Conservation (phyloP, 2,329 filamentous ascomycete species). For the Mollisiaceae sp. region DNA sequence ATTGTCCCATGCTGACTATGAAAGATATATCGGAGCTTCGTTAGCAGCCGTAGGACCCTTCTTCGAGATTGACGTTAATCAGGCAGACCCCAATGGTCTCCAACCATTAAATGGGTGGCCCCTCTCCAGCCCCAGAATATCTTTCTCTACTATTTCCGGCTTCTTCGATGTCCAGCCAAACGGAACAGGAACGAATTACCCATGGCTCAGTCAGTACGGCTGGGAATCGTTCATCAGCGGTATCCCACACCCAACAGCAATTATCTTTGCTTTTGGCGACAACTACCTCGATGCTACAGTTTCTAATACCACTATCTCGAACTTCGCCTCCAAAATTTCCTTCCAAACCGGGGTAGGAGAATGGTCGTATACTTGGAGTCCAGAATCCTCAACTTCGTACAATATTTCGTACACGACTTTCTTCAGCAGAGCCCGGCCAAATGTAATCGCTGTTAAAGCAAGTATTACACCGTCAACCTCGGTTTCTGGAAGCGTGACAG, state of each 20-base stretch:
- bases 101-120: conserved; percentile 67
- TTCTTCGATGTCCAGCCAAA: conserved; percentile 67
- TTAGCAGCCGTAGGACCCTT: conserved; percentile 41
- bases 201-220: conserved; percentile 72
- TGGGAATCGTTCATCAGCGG: conserved; percentile 74
- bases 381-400: conserved; percentile 54
- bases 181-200: conserved; percentile 66
- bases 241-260: conserved; percentile 70
- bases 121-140: conserved; percentile 64
- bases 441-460: conserved; percentile 55
- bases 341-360: conserved; percentile 65
- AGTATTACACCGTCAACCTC: conserved; percentile 60
- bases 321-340: conserved; percentile 66
- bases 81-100: conserved; percentile 38
- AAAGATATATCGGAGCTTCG: conserved; percentile 42
- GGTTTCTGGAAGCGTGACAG: conserved; percentile 63
- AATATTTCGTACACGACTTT: conserved; percentile 65
- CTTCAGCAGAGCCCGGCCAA: conserved; percentile 49
- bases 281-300: conserved; percentile 66
- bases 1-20: conserved; percentile 9
- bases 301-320: conserved; percentile 59
- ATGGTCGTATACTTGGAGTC: conserved; percentile 72
- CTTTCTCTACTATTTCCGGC: conserved; percentile 70
- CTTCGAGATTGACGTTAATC: conserved; percentile 42
- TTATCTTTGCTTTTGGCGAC: conserved; percentile 61